Evolutionary conservation across 2,329 filamentous ascomycete species (phyloP).

Genomic region (Phialophora verrucosa): DNA sequence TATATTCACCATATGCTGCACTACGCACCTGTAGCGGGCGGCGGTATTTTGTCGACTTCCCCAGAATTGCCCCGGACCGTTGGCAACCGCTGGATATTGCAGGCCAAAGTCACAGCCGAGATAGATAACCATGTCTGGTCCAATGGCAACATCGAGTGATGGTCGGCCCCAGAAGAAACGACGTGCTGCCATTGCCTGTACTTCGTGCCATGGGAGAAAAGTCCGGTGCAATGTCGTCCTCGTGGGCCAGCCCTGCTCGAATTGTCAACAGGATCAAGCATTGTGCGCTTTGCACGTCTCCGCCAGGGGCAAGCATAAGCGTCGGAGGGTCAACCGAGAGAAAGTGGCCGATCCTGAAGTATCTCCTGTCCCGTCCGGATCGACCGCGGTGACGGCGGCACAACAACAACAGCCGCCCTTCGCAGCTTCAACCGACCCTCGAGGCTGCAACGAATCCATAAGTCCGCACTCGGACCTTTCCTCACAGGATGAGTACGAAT

Average conservation of each 20-base stretch:
- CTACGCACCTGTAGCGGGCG: background rate
- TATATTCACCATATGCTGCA: background rate
- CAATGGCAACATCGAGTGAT: background rate
- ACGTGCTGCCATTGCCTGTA: conserved; percentile 57
- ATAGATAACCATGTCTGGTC: background rate
- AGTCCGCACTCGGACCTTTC: conserved; percentile 1
- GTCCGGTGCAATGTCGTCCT: conserved; percentile 60
- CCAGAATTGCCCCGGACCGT: background rate
- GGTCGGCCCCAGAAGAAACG: conserved; percentile 13
- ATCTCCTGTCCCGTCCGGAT: background rate
- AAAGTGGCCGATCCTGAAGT: background rate
- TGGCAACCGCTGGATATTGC: background rate
- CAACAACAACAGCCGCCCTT: background rate
- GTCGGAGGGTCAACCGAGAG: conserved; percentile 14
- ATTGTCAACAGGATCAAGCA: conserved; percentile 42
- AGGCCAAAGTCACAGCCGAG: background rate
- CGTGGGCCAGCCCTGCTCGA: conserved; percentile 48
- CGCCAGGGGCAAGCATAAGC: conserved; percentile 24
- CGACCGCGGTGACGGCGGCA: background rate
- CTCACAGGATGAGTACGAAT: conserved; percentile 18
- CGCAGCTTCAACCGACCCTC: background rate
- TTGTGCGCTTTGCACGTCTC: conserved; percentile 36
- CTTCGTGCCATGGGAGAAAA: conserved; percentile 59
- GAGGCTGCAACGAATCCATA: background rate
- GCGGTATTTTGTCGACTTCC: background rate